These are phyloP conservation scores for Malbranchea zuffiana DNA, from an alignment of 2,329 filamentous ascomycete species.

Conservation along the genomic window DNA sequence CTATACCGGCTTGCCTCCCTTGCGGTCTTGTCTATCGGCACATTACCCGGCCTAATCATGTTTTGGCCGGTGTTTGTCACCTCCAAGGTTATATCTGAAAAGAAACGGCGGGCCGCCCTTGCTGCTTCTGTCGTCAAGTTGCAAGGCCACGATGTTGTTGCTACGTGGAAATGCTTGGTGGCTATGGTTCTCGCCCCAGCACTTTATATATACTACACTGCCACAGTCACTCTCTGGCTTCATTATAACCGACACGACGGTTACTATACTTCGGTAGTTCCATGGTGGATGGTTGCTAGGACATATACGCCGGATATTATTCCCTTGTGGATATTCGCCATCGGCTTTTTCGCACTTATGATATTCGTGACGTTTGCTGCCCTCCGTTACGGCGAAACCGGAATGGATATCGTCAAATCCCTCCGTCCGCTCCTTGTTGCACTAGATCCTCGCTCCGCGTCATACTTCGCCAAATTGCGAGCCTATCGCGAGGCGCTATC, in stretches of 20 bases:
- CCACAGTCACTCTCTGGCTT: constrained; percentile 55
- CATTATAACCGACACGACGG: constrained; percentile 64
- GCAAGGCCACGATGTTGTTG: constrained; percentile 65
- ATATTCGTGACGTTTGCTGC: constrained; percentile 71
- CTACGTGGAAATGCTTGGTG: constrained; percentile 71
- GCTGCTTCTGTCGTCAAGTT: constrained; percentile 69
- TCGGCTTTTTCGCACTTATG: constrained; percentile 62
- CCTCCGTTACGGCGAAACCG: constrained; percentile 75
- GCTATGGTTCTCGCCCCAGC: constrained; percentile 61
- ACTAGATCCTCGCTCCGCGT: constrained; percentile 62
- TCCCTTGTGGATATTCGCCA: constrained; percentile 57
- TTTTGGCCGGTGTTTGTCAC: constrained; percentile 69
- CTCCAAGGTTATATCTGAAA: constrained; percentile 59
- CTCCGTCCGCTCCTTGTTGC: constrained; percentile 67
- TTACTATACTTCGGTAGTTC: constrained; percentile 8
- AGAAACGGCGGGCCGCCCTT: constrained; percentile 62
- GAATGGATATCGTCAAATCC: constrained; percentile 85
- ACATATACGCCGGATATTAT: constrained; percentile 55
- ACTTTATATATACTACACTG: constrained; percentile 64
- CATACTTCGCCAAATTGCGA: constrained; percentile 62
- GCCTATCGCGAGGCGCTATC: constrained; percentile 56
- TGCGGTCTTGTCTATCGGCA: constrained; percentile 55
- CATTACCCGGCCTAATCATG: constrained; percentile 63
- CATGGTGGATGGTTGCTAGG: constrained; percentile 12
- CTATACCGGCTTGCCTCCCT: constrained; percentile 66